Base-by-base conservation (phyloP, 352 stramenopile species). In the Sclerospora graminicola region DNA sequence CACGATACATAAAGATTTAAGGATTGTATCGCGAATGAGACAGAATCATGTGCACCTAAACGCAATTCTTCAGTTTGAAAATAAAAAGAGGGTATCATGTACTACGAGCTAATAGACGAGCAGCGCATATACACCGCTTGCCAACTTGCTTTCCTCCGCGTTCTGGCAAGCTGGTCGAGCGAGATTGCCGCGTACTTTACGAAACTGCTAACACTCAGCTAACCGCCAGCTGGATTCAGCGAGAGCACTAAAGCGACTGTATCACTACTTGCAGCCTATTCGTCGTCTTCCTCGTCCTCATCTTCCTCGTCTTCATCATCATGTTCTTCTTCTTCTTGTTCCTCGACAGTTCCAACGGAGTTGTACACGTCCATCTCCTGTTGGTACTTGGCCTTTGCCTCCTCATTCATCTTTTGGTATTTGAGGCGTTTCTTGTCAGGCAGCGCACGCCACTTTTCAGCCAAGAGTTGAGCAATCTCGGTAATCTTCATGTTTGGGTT, bases 401-500 rank as follows among this genome's bases (percentile, higher is more conserved):
- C 77, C 33, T 84, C 72, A 60, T 91, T 67, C 79, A 83, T 74
- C 60, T 90, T 85, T 48, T 94, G 69, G 66, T 86, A 95, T 61
- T 85, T 87, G 48, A 67, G 63, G 56, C 94, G 94, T 68, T 97
- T 95, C 60, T 95, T 81, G 48, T 95, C 84, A 1, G 90, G 83
- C 48, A 96, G 77, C 34, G 73, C 74, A 24, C 90, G 82, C 89
- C 82, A 95, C 61, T 68, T 72, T 56, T 85, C 78, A 7, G 77
- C 77, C 15, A 93, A 30, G 20, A 41, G 35, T 16, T 20, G 76
- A 4, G 78, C 84, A 53, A 97, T 84, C 56, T 97, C 91, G 50
- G 84, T 95, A 54, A 97, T 96, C 44, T 88, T 95, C 71, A 95
- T 96, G 67, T 82, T 84, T 21, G 91, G 91, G 71, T 97, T 96